Conservation (phyloP, 805 yeast genomes). For the Monosporozyma yasuniensis region DNA sequence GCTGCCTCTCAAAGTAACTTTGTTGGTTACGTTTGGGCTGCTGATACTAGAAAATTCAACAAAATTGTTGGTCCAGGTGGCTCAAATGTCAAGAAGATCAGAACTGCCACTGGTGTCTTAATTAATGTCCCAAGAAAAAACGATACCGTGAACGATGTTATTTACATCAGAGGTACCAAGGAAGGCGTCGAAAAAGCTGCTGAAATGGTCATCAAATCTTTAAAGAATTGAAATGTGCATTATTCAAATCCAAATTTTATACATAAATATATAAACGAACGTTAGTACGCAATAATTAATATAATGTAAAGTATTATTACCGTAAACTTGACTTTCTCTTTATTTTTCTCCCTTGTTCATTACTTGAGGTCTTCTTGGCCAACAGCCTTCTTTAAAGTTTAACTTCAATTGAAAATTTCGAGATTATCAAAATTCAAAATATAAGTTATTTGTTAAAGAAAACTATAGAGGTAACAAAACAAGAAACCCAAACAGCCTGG, state of each 20-base stretch:
- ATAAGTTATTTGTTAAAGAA: background rate
- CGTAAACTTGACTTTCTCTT: background rate
- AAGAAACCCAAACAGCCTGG: background rate
- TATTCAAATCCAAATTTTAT: background rate
- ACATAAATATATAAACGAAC: background rate
- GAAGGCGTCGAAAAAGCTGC: constrained; percentile 46
- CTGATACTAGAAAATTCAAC: constrained; percentile 44
- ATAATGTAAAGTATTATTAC: background rate
- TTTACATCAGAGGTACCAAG: constrained; percentile 52
- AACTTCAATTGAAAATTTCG: background rate
- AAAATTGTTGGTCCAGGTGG: constrained; percentile 75
- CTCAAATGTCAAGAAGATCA: constrained; percentile 49
- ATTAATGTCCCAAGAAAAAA: constrained; percentile 54
- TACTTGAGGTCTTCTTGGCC: background rate
- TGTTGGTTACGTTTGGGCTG: constrained; percentile 56
- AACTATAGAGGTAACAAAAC: background rate
- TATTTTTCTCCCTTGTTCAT: background rate
- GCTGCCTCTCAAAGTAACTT: constrained; percentile 38
- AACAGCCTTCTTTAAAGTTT: background rate
- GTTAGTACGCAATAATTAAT: background rate
- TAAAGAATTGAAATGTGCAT: constrained; percentile 8
- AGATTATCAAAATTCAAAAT: background rate
- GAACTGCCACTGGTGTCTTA: constrained; percentile 48
- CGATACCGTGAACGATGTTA: constrained; percentile 44
- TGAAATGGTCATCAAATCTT: constrained; percentile 30